Evolutionary conservation across 2,329 filamentous ascomycete species (phyloP).

Genomic region (Phyllosticta citribraziliensis): DNA sequence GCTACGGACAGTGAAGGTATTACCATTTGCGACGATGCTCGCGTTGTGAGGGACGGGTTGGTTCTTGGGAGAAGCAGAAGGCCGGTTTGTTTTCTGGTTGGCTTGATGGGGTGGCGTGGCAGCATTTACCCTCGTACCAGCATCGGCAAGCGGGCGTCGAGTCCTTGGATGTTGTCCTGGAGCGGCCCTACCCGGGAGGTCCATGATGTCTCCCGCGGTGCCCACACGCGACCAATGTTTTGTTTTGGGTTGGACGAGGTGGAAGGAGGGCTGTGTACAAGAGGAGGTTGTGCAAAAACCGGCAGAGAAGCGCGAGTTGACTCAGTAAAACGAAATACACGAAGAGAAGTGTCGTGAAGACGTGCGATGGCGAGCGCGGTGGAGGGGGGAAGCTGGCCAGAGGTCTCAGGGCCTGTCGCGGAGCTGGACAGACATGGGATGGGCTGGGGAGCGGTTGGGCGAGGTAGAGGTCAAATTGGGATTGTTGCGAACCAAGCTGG

Average conservation of each 20-base stretch:
- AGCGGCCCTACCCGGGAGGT: slow-evolving; percentile 13
- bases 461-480: background rate
- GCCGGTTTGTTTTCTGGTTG: background rate
- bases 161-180: slow-evolving; percentile 24
- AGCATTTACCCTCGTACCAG: slow-evolving; percentile 24
- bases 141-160: slow-evolving; percentile 24
- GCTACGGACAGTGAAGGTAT: slow-evolving; percentile 30
- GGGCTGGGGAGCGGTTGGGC: background rate
- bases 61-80: slow-evolving; percentile 1
- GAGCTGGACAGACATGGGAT: background rate
- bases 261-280: background rate
- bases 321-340: background rate
- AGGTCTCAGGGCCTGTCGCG: background rate
- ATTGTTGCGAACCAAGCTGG: background rate
- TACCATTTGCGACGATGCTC: slow-evolving; percentile 33
- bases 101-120: slow-evolving; percentile 11
- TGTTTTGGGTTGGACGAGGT: background rate
- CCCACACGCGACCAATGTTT: background rate
- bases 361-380: background rate
- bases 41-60: slow-evolving; percentile 32
- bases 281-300: background rate
- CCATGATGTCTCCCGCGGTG: slow-evolving; percentile 16
- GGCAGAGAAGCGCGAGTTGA: background rate
- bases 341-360: background rate
- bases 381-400: background rate